A percentile compares a stretch with the other conserved stretches of the same genome.
Evolutionary conservation across 2,329 filamentous ascomycete species (phyloP).

Genomic region (Diaporthe destruens): DNA sequence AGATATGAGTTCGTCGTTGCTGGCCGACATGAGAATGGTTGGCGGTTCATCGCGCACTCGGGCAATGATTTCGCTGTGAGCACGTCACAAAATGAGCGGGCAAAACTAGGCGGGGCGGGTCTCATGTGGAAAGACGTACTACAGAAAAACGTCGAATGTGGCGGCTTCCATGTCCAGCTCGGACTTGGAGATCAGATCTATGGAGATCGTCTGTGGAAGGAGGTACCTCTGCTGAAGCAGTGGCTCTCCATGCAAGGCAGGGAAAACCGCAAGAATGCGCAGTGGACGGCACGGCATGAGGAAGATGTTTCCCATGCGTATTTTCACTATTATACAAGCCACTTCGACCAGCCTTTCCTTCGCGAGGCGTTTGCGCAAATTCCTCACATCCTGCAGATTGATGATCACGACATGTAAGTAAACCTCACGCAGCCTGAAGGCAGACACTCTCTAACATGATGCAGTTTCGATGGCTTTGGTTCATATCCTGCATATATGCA

Average conservation of each 20-base stretch:
- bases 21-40: conserved; percentile 88
- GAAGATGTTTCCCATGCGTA: conserved; percentile 97
- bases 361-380: conserved; percentile 98
- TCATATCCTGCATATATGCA: conserved; percentile 99
- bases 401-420: conserved; percentile 98
- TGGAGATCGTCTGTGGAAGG: conserved; percentile 95
- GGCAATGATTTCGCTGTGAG: conserved; percentile 95
- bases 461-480: conserved; percentile 94
- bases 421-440: conserved; percentile 62
- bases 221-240: conserved; percentile 92
- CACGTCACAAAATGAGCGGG: conserved; percentile 87
- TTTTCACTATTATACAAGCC: conserved; percentile 98
- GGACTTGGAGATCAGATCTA: conserved; percentile 96
- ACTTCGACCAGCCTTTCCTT: conserved; percentile 96
- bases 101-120: conserved; percentile 87
- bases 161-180: conserved; percentile 94
- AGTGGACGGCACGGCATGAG: conserved; percentile 94
- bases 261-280: conserved; percentile 88
- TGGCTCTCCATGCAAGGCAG: conserved; percentile 95
- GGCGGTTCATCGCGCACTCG: conserved; percentile 96
- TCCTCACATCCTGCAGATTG: conserved; percentile 90
- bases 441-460: conserved; percentile 32
- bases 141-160: conserved; percentile 96
- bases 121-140: conserved; percentile 99
- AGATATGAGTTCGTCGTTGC: conserved; percentile 97